Conservation (phyloP, 78 protist genomes). For the Creolimax fragrantissima region DNA sequence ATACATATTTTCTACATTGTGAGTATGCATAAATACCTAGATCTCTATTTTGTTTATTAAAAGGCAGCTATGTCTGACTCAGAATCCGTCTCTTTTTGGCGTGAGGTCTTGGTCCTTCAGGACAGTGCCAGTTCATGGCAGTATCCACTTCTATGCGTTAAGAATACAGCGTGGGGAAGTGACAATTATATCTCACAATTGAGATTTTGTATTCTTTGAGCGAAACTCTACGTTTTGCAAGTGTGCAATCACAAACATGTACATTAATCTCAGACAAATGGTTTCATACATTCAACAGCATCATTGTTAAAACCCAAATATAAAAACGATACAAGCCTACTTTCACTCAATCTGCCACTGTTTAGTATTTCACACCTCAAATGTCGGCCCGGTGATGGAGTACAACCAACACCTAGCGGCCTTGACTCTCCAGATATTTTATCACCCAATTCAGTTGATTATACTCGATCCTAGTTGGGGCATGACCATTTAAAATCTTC, state of each 20-base stretch:
- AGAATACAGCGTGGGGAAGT: background rate
- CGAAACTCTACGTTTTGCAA: background rate
- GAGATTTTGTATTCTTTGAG: background rate
- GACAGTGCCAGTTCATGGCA: background rate
- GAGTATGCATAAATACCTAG: no score
- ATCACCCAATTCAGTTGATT: background rate
- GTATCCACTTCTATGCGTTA: background rate
- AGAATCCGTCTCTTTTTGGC: no score
- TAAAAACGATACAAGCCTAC: no score
- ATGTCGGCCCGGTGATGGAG: background rate
- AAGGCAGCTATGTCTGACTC: no score
- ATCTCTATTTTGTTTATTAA: no score
- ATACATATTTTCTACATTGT: no score
- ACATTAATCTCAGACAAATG: no score
- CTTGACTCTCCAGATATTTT: background rate
- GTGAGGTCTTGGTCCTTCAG: no score
- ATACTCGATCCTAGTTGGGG: background rate
- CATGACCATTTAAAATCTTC: background rate
- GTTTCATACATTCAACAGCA: no score
- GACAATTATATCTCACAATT: background rate
- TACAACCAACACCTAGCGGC: background rate
- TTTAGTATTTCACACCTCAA: background rate
- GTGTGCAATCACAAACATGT: no score
- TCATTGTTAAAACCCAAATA: no score
- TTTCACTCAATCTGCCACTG: background rate